Conservation (phyloP, 192 early-diverging fungal genomes). For the Spinellus fusiger region DNA sequence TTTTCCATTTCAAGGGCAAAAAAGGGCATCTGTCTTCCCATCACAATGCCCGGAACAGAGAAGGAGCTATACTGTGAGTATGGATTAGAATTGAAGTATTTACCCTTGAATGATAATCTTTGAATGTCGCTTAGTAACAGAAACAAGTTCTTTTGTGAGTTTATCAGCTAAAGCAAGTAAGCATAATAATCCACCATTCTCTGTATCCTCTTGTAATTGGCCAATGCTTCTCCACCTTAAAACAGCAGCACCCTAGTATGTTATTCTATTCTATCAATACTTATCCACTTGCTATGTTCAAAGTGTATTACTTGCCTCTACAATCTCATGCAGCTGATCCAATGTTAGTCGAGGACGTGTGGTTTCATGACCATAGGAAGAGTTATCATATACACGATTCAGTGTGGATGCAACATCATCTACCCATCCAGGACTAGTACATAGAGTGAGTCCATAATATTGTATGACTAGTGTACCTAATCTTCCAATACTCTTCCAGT, state of each 20-base stretch:
- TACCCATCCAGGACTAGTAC: conserved; percentile 25
- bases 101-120: conserved; percentile 17
- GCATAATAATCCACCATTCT: conserved; percentile 6
- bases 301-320: neutral
- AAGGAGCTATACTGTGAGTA: conserved; percentile 1
- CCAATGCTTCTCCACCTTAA: conserved; percentile 16
- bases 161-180: conserved; percentile 22
- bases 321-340: neutral
- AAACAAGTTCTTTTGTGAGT: conserved; percentile 20
- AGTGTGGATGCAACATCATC: conserved; percentile 14
- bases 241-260: conserved; percentile 14
- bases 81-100: neutral
- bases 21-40: conserved; percentile 44
- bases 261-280: neutral
- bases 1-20: conserved; percentile 53
- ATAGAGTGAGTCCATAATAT: neutral
- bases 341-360: neutral
- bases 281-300: too few species aligned
- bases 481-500: conserved; percentile 24
- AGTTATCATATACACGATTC: conserved; percentile 28
- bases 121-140: conserved; percentile 14
- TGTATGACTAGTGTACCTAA: conserved; percentile 11
- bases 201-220: neutral
- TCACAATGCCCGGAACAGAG: conserved; percentile 38
- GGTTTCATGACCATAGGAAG: conserved; percentile 19